Conservation (phyloP, 352 stramenopile genomes). For the Phytophthora kernoviae region DNA sequence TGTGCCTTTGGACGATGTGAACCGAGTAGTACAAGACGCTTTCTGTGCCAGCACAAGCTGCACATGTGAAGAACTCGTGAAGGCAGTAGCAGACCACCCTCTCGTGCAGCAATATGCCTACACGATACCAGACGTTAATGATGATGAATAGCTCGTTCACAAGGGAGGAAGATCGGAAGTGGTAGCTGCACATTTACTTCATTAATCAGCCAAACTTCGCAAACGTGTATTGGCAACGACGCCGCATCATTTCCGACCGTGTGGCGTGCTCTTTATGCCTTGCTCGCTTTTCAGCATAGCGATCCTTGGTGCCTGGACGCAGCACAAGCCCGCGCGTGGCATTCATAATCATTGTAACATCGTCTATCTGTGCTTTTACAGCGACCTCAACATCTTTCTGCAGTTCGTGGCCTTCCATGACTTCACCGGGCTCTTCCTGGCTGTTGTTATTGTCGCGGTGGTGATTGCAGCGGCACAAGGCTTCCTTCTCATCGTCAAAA, state of each 20-base stretch:
- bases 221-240: conserved; percentile 53
- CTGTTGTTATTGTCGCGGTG: conserved; percentile 24
- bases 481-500: background rate
- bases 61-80: conserved; percentile 27
- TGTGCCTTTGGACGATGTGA: conserved; percentile 37
- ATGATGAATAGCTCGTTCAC: background rate
- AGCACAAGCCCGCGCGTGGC: conserved; percentile 43
- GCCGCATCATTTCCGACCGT: conserved; percentile 65
- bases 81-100: conserved; percentile 38
- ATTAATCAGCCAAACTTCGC: conserved; percentile 23
- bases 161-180: background rate
- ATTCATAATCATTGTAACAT: conserved; percentile 65
- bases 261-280: conserved; percentile 22
- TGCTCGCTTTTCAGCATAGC: conserved; percentile 20
- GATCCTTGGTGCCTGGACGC: conserved; percentile 32
- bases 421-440: conserved; percentile 12
- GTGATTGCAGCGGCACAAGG: background rate
- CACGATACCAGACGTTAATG: conserved; percentile 3
- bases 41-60: conserved; percentile 3
- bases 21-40: conserved; percentile 22
- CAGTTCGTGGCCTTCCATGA: background rate
- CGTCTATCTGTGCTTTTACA: conserved; percentile 5
- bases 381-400: conserved; percentile 3
- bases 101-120: conserved; percentile 51
- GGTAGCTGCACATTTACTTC: background rate